Evolutionary conservation across 2,329 filamentous ascomycete genomes (phyloP).

Genomic region (Metarhizium anisopliae): DNA sequence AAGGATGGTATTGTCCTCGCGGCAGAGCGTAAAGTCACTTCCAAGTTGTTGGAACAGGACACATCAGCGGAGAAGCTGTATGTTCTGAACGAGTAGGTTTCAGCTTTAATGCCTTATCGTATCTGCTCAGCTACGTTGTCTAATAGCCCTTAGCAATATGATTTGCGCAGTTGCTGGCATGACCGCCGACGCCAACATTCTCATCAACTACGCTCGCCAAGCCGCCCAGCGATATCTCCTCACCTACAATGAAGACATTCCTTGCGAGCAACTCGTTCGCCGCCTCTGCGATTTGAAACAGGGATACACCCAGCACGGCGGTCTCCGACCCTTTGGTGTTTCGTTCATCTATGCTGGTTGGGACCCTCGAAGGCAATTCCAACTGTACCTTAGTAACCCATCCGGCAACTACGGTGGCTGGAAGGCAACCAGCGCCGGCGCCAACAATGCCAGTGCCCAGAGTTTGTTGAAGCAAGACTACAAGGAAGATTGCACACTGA

Average conservation of each 20-base stretch:
- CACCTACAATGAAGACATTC: conserved; percentile 99
- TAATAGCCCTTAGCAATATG: conserved; percentile 68
- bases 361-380: conserved; percentile 92
- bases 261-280: conserved; percentile 96
- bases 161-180: conserved; percentile 98
- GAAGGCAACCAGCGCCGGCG: conserved; percentile 97
- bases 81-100: conserved; percentile 86
- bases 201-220: conserved; percentile 99
- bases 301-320: conserved; percentile 97
- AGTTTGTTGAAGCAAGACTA: conserved; percentile 98
- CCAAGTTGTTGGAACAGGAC: conserved; percentile 97
- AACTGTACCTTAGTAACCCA: conserved; percentile 98
- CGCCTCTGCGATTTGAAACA: conserved; percentile 97
- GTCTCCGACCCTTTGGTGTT: conserved; percentile 93
- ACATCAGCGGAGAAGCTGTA: conserved; percentile 99
- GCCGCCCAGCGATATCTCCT: conserved; percentile 94
- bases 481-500: conserved; percentile 93
- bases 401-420: conserved; percentile 98
- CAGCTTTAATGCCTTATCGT: not conserved
- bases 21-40: conserved; percentile 97
- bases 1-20: conserved; percentile 98
- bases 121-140: no score
- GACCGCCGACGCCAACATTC: conserved; percentile 99
- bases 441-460: conserved; percentile 96
- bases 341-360: conserved; percentile 99